Conservation (phyloP, 2,329 filamentous ascomycete species). For the Ceratocystiopsis brevicomis region DNA sequence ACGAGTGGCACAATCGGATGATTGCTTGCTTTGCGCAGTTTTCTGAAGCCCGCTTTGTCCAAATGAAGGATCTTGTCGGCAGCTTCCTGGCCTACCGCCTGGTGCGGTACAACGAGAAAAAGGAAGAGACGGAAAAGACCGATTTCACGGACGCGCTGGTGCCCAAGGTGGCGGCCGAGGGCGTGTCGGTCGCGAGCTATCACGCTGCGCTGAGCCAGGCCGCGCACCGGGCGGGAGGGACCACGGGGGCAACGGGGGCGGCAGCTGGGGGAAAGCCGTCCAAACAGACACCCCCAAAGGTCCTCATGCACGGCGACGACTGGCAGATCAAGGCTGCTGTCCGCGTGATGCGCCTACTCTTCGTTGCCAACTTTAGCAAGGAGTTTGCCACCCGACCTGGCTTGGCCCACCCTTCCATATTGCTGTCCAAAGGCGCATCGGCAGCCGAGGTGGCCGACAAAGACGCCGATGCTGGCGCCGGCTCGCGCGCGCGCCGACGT, state of each 20-base stretch:
- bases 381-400: too few species aligned
- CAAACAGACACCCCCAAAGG: conserved; percentile 31
- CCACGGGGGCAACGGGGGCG: conserved; percentile 8
- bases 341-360: conserved; percentile 61
- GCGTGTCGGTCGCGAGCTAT: conserved; percentile 49
- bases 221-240: conserved; percentile 8
- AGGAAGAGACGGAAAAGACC: conserved; percentile 31
- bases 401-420: too few species aligned
- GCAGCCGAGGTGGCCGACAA: conserved; percentile 10
- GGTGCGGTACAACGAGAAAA: conserved; percentile 49
- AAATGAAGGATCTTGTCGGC: conserved; percentile 56
- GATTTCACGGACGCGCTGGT: conserved; percentile 50
- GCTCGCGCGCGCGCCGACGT: conserved; percentile 25
- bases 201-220: conserved; percentile 54
- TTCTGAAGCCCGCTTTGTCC: conserved; percentile 46
- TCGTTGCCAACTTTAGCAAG: conserved; percentile 53
- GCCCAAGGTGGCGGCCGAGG: conserved; percentile 47
- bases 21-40: conserved; percentile 62
- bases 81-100: conserved; percentile 70
- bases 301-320: conserved; percentile 54
- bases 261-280: conserved; percentile 27
- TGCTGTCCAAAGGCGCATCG: too few species aligned
- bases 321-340: conserved; percentile 78
- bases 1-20: conserved; percentile 57
- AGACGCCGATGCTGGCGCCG: conserved; percentile 13